Conservation (phyloP, 169 alveolate species). For the Plasmodium chabaudi region DNA sequence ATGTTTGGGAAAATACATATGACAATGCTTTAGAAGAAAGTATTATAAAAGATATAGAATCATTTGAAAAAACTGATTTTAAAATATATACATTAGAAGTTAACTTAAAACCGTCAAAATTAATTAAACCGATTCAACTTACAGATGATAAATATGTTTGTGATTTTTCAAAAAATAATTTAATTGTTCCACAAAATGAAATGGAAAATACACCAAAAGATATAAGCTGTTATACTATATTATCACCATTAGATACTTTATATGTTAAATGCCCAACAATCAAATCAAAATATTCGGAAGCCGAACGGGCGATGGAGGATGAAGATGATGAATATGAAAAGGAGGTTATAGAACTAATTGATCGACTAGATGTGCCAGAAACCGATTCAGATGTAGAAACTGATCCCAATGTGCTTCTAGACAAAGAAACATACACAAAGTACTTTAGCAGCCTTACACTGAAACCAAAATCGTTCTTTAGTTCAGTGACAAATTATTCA, state of each 20-base stretch:
- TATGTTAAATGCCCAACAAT: conserved; percentile 71
- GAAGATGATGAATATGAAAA: conserved; percentile 27
- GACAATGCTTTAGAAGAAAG: conserved; percentile 10
- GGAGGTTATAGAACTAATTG: conserved; percentile 4
- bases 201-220: not conserved
- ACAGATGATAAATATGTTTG: conserved; percentile 11
- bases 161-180: conserved; percentile 33
- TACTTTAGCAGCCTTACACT: not conserved
- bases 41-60: conserved; percentile 16
- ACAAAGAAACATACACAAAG: conserved; percentile 15
- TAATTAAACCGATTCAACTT: conserved; percentile 12
- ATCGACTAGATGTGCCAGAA: not conserved
- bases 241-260: conserved; percentile 50
- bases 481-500: not conserved
- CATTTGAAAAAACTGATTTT: not conserved
- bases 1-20: conserved; percentile 4
- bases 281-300: conserved; percentile 9
- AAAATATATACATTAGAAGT: conserved; percentile 20
- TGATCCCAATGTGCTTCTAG: not conserved
- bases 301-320: conserved; percentile 8
- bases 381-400: not conserved
- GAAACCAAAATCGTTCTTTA: conserved; percentile 27
- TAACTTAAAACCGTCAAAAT: conserved; percentile 31
- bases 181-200: conserved; percentile 20
- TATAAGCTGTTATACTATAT: conserved; percentile 14